Base-by-base conservation (phyloP, 2,329 filamentous ascomycete species). In the Penicillium brasilianum region DNA sequence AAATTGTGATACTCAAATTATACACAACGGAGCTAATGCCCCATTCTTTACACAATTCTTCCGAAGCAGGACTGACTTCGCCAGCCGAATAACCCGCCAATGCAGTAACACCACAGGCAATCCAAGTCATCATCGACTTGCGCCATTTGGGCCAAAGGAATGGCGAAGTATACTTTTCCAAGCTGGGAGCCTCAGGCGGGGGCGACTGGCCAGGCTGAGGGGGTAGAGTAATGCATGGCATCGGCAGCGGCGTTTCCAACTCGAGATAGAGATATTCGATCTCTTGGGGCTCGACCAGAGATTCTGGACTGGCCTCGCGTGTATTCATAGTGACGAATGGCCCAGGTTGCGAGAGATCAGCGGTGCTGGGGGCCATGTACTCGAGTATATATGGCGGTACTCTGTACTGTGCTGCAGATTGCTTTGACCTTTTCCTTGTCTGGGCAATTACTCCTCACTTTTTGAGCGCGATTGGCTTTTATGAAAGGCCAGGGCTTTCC, bases 21-120 rank as follows among this genome's bases (percentile, higher is more conserved):
- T 88, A 84, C 1, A 87, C 88, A n/a, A 90, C 82, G 10, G 82
- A 79, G 41, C 87, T 88, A 0, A 91, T 82, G 3, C 84, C 75
- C 78, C 91, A 91, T 70, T 90, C 85, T 1, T 79, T 74, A 0
- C 83, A 84, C 81, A 97, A 88, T 56, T 90, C 84, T 5, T 76
- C 75, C 0, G 88, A 80, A 0, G 90, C 86, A 0, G 92, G 89
- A 7, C 89, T 90, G 75, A 95, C 95, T 2, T 91, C 85, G 3
- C 93, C 93, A 0, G 93, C 90, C 0, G 90, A 86, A 74, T 93
- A 96, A 7, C 92, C 92, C 0, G 92, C 91, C 54, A 93, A 78
- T 20, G 87, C 84, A 0, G 92, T 96, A 1, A 91, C 91, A 7
- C 87, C 76, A 73, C 90, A 96, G 9, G 90, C 91, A 13, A 97